Percentiles rank a stretch among this genome's conserved stretches.
Evolutionary conservation across 2,329 filamentous ascomycete genomes (phyloP).

Genomic region (Xylaria sp.): DNA sequence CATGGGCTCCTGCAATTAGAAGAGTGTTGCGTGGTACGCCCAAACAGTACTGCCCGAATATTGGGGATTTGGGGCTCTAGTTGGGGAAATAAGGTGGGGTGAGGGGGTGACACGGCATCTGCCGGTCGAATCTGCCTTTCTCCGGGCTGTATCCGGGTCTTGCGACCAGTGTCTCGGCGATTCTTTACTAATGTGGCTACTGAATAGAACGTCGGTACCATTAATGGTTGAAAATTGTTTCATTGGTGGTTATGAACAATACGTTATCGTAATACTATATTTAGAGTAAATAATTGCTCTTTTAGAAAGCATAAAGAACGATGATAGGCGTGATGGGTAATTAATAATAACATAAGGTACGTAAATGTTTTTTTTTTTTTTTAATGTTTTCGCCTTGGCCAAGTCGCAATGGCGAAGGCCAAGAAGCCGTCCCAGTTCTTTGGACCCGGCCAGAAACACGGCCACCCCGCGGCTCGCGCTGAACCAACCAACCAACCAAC

Average conservation of each 20-base stretch:
- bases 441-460: conserved; percentile 26
- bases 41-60: neutral
- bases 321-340: neutral
- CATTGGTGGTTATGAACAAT: neutral
- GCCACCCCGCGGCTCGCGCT: conserved; percentile 31
- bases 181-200: conserved; percentile 4
- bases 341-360: neutral
- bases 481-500: neutral
- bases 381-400: conserved; percentile 12
- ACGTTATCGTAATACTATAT: neutral
- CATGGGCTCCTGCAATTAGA: conserved; percentile 7
- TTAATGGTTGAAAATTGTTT: neutral
- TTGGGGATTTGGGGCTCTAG: conserved; percentile 1
- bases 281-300: neutral
- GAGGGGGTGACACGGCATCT: conserved; percentile 1
- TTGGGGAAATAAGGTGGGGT: conserved; percentile 9
- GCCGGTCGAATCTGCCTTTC: conserved; percentile 2
- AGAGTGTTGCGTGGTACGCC: neutral
- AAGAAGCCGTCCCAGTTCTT: conserved; percentile 23
- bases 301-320: neutral
- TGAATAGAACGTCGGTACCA: neutral
- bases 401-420: conserved; percentile 2
- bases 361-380: too few relatives aligned
- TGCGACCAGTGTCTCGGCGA: conserved; percentile 29
- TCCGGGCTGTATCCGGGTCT: conserved; percentile 7